phyloP scores from a whole-genome alignment of 2,329 filamentous ascomycete genomes.

The Huntiella abstrusa region DNA sequence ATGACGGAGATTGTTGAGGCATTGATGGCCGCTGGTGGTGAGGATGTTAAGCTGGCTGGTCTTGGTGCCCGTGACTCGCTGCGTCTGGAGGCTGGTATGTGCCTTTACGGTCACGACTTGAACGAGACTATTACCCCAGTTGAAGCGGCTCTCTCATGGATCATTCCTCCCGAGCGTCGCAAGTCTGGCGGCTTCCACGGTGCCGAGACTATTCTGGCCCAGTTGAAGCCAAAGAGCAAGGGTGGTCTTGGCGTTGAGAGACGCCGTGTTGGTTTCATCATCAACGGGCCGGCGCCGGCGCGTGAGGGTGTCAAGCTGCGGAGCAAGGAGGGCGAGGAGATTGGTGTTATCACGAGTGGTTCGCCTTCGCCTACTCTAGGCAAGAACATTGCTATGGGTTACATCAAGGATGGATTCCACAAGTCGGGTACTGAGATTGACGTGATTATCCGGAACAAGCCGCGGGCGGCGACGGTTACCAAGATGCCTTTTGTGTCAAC shows the following conservation, averaged over 20 bases:
- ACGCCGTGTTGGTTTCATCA: constrained; percentile 60
- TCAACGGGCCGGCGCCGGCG: constrained; percentile 65
- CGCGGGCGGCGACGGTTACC: constrained; percentile 53
- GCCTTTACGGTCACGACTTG: constrained; percentile 96
- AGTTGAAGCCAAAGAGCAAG: constrained; percentile 55
- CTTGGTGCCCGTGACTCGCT: constrained; percentile 83
- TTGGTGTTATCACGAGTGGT: constrained; percentile 75
- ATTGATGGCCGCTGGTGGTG: constrained; percentile 46
- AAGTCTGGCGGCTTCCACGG: constrained; percentile 63
- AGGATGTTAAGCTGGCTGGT: constrained; percentile 58
- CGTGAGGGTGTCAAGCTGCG: constrained; percentile 75
- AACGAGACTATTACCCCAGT: constrained; percentile 51
- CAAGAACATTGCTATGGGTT: constrained; percentile 93
- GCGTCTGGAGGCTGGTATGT: constrained; percentile 92
- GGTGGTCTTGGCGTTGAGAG: constrained; percentile 51
- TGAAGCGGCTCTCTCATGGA: constrained; percentile 47
- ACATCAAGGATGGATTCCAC: constrained; percentile 62
- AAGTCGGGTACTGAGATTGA: constrained; percentile 69
- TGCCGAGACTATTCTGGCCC: constrained; percentile 53
- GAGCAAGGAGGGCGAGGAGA: constrained; percentile 39
- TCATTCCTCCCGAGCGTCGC: constrained; percentile 63
- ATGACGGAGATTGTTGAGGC: constrained; percentile 39
- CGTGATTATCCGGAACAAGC: constrained; percentile 58
- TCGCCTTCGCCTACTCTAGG: constrained; percentile 72
- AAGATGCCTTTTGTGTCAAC: constrained; percentile 80